Evolutionary conservation across 1,139 yeast species (phyloP).

Genomic region (Arxiozyma bovina): DNA sequence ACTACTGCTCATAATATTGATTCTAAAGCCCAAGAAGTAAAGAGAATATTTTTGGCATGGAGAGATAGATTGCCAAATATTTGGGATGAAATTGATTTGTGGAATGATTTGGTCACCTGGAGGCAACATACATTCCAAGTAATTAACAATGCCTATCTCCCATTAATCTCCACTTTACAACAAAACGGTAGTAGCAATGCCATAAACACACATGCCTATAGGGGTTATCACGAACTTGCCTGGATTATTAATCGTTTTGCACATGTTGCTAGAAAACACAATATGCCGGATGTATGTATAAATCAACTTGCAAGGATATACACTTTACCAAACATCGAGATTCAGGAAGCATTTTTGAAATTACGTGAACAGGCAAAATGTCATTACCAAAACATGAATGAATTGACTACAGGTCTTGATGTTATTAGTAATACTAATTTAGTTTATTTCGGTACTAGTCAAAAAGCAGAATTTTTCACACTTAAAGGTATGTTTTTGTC

Average conservation of each 20-base stretch:
- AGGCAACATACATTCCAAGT: conserved; percentile 96
- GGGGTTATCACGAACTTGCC: conserved; percentile 98
- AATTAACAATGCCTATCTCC: conserved; percentile 90
- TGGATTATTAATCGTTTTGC: conserved; percentile 99
- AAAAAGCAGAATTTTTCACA: conserved; percentile 95
- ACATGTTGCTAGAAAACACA: conserved; percentile 94
- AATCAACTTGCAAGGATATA: conserved; percentile 88
- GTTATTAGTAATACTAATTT: conserved; percentile 93
- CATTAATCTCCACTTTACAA: conserved; percentile 79
- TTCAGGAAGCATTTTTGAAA: conserved; percentile 94
- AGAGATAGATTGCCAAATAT: conserved; percentile 90
- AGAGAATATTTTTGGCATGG: conserved; percentile 95
- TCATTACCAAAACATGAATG: conserved; percentile 81
- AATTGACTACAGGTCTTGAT: conserved; percentile 87
- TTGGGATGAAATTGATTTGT: conserved; percentile 95
- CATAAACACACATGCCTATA: conserved; percentile 84
- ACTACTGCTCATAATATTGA: conserved; percentile 91
- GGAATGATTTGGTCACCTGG: conserved; percentile 98
- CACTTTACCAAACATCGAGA: conserved; percentile 93
- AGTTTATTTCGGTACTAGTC: conserved; percentile 93
- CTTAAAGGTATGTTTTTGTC: conserved; percentile 96
- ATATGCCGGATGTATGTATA: conserved; percentile 94
- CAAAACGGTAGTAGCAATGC: conserved; percentile 62
- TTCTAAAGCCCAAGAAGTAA: conserved; percentile 84
- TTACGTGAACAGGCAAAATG: conserved; percentile 96